These are phyloP conservation scores for Aspergillus versicolor DNA, from an alignment of 2,329 filamentous ascomycete species.

Conservation along the genomic window DNA sequence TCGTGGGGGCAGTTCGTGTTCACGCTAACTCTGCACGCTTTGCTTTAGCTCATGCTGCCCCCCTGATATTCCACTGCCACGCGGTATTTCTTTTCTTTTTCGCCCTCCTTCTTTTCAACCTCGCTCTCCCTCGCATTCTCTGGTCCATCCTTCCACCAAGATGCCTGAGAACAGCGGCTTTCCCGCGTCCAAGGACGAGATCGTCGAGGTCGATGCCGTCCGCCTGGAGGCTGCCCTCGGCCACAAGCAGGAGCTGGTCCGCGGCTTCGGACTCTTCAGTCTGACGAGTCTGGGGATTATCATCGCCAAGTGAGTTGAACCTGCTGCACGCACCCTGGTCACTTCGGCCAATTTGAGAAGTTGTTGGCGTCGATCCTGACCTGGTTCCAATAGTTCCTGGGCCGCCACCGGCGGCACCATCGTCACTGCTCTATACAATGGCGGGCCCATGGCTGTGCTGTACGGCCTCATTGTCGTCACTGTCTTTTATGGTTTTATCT, in stretches of 20 bases:
- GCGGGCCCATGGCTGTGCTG: slow-evolving; percentile 58
- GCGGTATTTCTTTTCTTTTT: not conserved
- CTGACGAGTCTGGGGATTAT: slow-evolving; percentile 59
- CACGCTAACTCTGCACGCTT: no score
- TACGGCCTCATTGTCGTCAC: slow-evolving; percentile 54
- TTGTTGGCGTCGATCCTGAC: not conserved
- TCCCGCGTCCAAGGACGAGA: not conserved
- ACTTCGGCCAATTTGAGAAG: not conserved
- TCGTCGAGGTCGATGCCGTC: slow-evolving; percentile 20
- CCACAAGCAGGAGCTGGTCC: slow-evolving; percentile 58
- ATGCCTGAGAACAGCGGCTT: not conserved
- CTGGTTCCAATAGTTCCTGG: slow-evolving; percentile 54
- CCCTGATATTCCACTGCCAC: no score
- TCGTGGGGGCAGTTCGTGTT: no score
- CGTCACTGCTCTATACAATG: slow-evolving; percentile 56
- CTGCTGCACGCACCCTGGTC: not conserved
- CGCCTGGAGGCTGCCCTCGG: slow-evolving; percentile 40
- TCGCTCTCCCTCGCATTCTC: not conserved
- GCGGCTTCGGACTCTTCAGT: slow-evolving; percentile 58
- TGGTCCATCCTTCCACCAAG: not conserved
- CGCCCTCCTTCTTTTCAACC: not conserved
- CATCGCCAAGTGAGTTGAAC: slow-evolving; percentile 42
- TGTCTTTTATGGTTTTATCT: slow-evolving; percentile 55
- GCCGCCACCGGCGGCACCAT: slow-evolving; percentile 58
- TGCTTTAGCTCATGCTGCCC: no score